Base-by-base conservation (phyloP, 352 stramenopile genomes). In the Phytophthora meadii region DNA sequence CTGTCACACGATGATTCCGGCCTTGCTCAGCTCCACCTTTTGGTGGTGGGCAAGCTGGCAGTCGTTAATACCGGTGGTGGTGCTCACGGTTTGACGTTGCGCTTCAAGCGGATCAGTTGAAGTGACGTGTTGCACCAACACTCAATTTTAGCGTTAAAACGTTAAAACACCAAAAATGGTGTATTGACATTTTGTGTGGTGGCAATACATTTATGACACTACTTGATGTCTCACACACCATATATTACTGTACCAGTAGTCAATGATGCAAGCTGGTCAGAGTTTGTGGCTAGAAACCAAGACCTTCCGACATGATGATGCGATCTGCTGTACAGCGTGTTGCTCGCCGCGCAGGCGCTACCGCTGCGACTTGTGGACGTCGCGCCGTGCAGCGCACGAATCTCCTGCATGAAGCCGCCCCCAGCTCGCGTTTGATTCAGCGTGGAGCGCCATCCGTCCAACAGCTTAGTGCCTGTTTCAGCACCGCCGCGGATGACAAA, bases 261-360 rank as follows among this genome's bases (percentile, higher is more conserved):
- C n/a, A 46, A 42, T 30, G 27, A 30, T 30, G 2, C 27, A 30
- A 48, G 25, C 46, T 55, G 27, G 25, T 51, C 15, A 14, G 11
- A 34, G 28, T 63, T 74, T 68, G 65, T 74, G 65, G 70, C 60
- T 72, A 32, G 25, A 65, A 71, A 70, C 19, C 42, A 19, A 61
- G 25, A 53, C 19, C 27, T 61, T 17, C 39, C 14, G 25, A 37
- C 19, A 73, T 58, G 48, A 89, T 88, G 80, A 81, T 91, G 70
- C 78, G 77, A 60, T 65, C 82, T 10, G 58, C 72, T 32, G 70
- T 72, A 41, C 71, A 87, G 59, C 78, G 70, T 28, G 54, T 87
- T 37, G 70, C 65, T 65, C 75, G 75, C 55, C 73, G 68, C 48
- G 71, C 65, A 15, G 27, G 66, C 47, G 44, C 53, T 47, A 59